Base-by-base conservation (phyloP, 495 filamentous ascomycete genomes). In the Pyrenopolyporus hunteri region DNA sequence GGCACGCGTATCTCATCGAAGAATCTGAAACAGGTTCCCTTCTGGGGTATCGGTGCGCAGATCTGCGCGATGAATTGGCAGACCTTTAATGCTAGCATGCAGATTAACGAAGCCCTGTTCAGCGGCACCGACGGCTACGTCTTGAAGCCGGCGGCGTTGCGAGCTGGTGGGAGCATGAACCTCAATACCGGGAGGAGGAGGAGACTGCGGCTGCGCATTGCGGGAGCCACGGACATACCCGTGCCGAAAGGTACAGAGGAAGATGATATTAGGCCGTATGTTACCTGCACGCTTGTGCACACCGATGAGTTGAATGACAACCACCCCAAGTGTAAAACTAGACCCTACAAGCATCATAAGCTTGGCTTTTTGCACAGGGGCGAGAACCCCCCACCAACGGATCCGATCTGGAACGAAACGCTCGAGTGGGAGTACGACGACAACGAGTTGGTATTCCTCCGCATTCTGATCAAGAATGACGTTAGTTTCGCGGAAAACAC, bases 1-100 rank as follows among this genome's bases (percentile, higher is more conserved):
- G 82, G 81, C 11, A 81, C 79, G 2, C 76, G 82, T 36, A 83
- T 85, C 63, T 80, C 80, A 1, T 83, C 80, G 2, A 70, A 70
- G 9, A 85, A 85, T 45, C 73, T 85, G 1, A 72, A 74, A 14
- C 82, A 78, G 0, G 67, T 78, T 0, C 72, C 73, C 3, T 83
- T 80, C 64, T 85, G 82, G 82, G 80, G 70, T 0, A 20, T 83
- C 17, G 82, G 81, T 2, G 79, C 80, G 0, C 82, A 85, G 64
- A 80, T 85, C 20, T 79, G 76, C 63, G 82, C 82, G 8, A 72
- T 84, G 48, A 84, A 84, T 63, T 85, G 82, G 82, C 82, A 84
- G 60, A 82, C 79, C 0, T 85, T 82, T 36, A 79, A 77, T 20
- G 76, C 73, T 0, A 71, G 74, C 48, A 78, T 80, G 74, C 81